phyloP scores from a whole-genome alignment of 306 rosid species.

The Delonix regia region DNA sequence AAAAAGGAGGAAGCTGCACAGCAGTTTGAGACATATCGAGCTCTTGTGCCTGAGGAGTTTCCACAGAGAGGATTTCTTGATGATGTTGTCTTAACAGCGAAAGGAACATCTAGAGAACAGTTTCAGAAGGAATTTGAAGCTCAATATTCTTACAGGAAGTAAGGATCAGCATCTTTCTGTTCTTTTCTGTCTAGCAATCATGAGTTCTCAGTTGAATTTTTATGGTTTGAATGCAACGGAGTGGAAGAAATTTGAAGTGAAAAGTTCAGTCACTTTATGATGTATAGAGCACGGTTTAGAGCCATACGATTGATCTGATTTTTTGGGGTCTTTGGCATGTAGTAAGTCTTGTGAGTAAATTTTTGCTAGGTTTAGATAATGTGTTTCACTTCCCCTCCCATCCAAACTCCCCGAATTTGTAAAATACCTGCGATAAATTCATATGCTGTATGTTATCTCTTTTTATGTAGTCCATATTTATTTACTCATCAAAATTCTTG shows the following conservation, averaged over 20 bases:
- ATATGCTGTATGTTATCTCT: neutral
- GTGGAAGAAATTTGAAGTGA: neutral
- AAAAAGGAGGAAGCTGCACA: constrained; percentile 77
- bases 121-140: constrained; percentile 59
- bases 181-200: constrained; percentile 18
- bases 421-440: neutral
- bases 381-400: neutral
- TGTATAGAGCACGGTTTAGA: constrained; percentile 6
- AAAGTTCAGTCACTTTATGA: constrained; percentile 12
- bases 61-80: constrained; percentile 87
- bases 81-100: constrained; percentile 77
- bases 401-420: neutral
- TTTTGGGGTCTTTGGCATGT: neutral
- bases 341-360: neutral
- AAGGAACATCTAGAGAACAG: constrained; percentile 54
- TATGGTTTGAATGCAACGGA: constrained; percentile 17
- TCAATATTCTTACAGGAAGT: constrained; percentile 57
- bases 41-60: constrained; percentile 83
- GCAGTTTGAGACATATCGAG: constrained; percentile 73
- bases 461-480: neutral
- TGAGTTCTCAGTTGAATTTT: neutral
- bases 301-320: neutral
- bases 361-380: neutral
- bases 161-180: neutral
- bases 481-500: neutral